Percentiles rank a stretch among this genome's conserved stretches.
These are phyloP conservation scores for Dioscorea zingiberensis DNA, from an alignment of 106 monocot species.

Conservation along the genomic window DNA sequence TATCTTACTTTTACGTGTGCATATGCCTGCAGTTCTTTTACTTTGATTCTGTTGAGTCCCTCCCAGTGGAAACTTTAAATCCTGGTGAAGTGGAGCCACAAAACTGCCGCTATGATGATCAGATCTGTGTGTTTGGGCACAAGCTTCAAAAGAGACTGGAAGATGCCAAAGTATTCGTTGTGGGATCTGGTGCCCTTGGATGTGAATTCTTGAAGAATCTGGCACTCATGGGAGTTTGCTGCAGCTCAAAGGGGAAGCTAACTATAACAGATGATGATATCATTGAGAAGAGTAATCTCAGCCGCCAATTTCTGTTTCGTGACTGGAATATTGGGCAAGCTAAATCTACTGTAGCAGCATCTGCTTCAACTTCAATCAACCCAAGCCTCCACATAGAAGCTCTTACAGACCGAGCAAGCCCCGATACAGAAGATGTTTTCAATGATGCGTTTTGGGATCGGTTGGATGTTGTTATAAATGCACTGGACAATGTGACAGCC, in stretches of 20 bases:
- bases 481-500: constrained; percentile 88
- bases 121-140: constrained; percentile 64
- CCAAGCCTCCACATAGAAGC: constrained; percentile 66
- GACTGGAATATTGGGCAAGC: constrained; percentile 98
- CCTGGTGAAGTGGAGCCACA: constrained; percentile 40
- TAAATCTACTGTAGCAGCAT: constrained; percentile 88
- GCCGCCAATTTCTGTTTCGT: constrained; percentile 88
- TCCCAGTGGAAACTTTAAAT: constrained; percentile 48
- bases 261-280: constrained; percentile 97
- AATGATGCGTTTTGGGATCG: constrained; percentile 81
- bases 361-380: constrained; percentile 66
- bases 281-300: constrained; percentile 97
- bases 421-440: constrained; percentile 90
- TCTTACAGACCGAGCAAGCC: constrained; percentile 83
- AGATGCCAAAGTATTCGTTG: constrained; percentile 74
- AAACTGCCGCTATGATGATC: constrained; percentile 59
- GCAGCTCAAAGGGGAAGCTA: constrained; percentile 65
- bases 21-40: constrained; percentile 51
- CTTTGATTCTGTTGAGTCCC: constrained; percentile 69
- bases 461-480: constrained; percentile 83
- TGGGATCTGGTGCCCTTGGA: constrained; percentile 89
- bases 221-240: constrained; percentile 88
- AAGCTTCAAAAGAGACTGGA: constrained; percentile 75
- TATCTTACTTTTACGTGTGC: constrained; percentile 1
- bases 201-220: constrained; percentile 96